A percentile compares a stretch with the other conserved stretches of the same genome.
Evolutionary conservation across 805 yeast species (phyloP).

Genomic region (Saccharomycopsis sp.): DNA sequence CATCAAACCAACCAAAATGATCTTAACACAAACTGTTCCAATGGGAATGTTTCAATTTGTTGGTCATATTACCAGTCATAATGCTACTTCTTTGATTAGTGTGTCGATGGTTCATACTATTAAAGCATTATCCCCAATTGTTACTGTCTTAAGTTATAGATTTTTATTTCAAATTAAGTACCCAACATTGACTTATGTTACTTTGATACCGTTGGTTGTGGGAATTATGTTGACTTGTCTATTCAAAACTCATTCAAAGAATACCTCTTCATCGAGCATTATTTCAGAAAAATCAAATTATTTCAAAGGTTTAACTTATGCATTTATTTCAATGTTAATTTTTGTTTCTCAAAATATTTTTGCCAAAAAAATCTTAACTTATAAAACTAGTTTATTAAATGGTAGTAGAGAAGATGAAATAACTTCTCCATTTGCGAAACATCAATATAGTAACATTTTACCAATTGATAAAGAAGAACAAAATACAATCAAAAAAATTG

Average conservation of each 20-base stretch:
- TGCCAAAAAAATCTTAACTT: constrained; percentile 58
- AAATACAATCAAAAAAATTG: constrained; percentile 19
- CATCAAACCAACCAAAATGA: constrained; percentile 10
- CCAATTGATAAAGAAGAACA: constrained; percentile 20
- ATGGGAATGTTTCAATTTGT: constrained; percentile 90
- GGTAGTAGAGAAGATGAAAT: neutral
- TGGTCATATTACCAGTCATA: constrained; percentile 85
- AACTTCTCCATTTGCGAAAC: neutral
- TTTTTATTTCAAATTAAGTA: constrained; percentile 47
- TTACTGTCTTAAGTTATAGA: constrained; percentile 74
- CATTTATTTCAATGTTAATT: constrained; percentile 36
- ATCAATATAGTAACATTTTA: constrained; percentile 13
- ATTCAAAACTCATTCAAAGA: constrained; percentile 23
- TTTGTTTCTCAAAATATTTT: constrained; percentile 72
- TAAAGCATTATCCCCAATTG: constrained; percentile 80
- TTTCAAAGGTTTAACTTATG: constrained; percentile 27
- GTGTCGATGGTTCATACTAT: constrained; percentile 89
- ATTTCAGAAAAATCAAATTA: constrained; percentile 1
- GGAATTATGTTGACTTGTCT: constrained; percentile 84
- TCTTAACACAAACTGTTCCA: constrained; percentile 65
- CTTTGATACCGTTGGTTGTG: constrained; percentile 63
- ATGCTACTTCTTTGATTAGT: constrained; percentile 81
- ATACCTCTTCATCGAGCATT: neutral
- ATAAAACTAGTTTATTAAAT: neutral
- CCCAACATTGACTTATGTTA: constrained; percentile 55